Conservation (phyloP, 2,329 filamentous ascomycete species). For the Colletotrichum incanum region DNA sequence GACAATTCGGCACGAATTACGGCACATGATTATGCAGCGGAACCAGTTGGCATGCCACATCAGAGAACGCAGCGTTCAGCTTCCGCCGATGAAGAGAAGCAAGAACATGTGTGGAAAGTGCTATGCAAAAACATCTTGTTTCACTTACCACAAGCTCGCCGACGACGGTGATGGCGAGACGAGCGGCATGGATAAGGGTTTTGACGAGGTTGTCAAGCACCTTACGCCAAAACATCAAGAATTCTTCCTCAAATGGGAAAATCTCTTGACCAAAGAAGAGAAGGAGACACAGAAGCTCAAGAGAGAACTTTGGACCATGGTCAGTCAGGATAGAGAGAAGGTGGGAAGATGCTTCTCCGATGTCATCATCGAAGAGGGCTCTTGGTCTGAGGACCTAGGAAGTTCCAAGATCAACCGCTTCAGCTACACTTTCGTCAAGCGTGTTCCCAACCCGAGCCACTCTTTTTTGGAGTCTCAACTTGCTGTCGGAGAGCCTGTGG, state of each 20-base stretch:
- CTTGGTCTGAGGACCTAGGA: conserved; percentile 77
- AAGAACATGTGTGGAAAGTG: conserved; percentile 87
- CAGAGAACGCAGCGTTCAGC: conserved; percentile 81
- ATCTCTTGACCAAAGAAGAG: conserved; percentile 93
- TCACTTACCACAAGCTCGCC: conserved; percentile 92
- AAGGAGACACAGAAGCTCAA: conserved; percentile 89
- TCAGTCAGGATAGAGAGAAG: conserved; percentile 89
- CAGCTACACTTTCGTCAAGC: conserved; percentile 87
- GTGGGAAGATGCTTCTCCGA: conserved; percentile 92
- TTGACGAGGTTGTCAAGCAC: conserved; percentile 84
- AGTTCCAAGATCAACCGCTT: conserved; percentile 92
- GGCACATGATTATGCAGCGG: conserved; percentile 96
- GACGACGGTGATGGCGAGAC: conserved; percentile 87
- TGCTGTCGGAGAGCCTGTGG: conserved; percentile 88
- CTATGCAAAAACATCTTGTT: conserved; percentile 92
- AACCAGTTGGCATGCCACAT: conserved; percentile 91
- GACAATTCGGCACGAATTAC: conserved; percentile 87
- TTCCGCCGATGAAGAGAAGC: conserved; percentile 89
- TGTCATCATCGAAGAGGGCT: conserved; percentile 86
- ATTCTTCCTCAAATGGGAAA: conserved; percentile 97
- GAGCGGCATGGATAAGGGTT: conserved; percentile 86
- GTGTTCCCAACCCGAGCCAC: conserved; percentile 72
- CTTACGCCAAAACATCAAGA: conserved; percentile 81
- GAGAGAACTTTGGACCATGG: conserved; percentile 95
- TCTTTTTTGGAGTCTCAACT: conserved; percentile 95